Conservation (phyloP, 179 eudicot species). For the Sideroxylon spinosum region DNA sequence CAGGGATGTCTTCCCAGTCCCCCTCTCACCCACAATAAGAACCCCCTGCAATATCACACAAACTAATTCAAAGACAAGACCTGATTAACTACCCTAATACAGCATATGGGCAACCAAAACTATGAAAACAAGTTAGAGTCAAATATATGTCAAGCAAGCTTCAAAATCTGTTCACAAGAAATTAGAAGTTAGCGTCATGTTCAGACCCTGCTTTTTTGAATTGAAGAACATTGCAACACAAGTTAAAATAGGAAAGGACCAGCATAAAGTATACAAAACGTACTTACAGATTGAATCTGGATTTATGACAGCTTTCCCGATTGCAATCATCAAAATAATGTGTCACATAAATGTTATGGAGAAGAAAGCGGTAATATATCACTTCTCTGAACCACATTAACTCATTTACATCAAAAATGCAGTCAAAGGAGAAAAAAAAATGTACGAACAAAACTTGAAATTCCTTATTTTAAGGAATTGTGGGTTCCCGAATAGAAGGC, state of each 20-base stretch:
- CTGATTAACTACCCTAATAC: neutral
- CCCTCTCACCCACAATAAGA: slow-evolving; percentile 87
- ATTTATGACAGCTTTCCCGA: neutral
- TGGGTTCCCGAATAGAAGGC: too few species aligned
- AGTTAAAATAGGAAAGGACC: neutral
- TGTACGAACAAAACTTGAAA: neutral
- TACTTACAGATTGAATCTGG: neutral
- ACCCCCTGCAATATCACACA: slow-evolving; percentile 59
- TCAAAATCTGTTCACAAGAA: neutral
- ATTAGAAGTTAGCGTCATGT: neutral
- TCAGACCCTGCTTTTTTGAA: neutral
- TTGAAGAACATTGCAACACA: neutral
- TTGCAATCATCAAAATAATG: neutral
- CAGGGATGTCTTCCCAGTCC: slow-evolving; percentile 87
- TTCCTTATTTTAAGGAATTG: neutral
- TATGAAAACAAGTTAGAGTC: neutral
- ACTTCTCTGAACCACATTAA: too few species aligned
- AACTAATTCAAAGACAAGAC: neutral
- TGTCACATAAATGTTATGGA: neutral
- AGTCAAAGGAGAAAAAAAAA: neutral
- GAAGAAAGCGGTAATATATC: neutral
- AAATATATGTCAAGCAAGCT: neutral
- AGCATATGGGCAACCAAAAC: neutral
- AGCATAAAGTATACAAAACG: neutral
- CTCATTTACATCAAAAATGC: too few species aligned